Percentiles rank a stretch among this genome's conserved stretches.
phyloP scores from a whole-genome alignment of 1,284 basidiomycete genomes.

The Boletus holoroseus region DNA sequence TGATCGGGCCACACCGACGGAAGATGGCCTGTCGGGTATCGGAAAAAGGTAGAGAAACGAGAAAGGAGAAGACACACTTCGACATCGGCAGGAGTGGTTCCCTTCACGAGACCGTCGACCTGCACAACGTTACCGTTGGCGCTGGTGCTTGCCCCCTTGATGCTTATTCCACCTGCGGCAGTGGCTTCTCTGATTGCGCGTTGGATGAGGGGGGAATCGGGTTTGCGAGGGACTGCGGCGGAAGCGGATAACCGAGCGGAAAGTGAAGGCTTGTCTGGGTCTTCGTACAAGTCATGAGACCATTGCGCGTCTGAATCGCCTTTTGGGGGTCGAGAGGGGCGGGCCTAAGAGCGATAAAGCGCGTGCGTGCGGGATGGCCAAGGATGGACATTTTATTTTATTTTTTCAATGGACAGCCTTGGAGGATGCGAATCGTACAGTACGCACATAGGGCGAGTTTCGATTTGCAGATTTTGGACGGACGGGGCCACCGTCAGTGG shows the following conservation, averaged over 20 bases:
- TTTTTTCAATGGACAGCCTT: conserved; percentile 23
- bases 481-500: conserved; percentile 47
- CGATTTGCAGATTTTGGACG: conserved; percentile 51
- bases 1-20: conserved; percentile 69
- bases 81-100: conserved; percentile 81
- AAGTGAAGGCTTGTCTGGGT: conserved; percentile 52
- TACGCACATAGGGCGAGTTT: conserved; percentile 66
- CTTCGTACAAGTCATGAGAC: conserved; percentile 68
- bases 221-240: conserved; percentile 36
- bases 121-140: conserved; percentile 65
- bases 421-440: conserved; percentile 29
- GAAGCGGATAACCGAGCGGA: conserved; percentile 49
- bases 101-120: conserved; percentile 66
- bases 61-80: conserved; percentile 39
- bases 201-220: conserved; percentile 44
- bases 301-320: conserved; percentile 62
- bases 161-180: conserved; percentile 44
- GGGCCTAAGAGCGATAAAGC: conserved; percentile 19
- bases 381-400: conserved; percentile 10
- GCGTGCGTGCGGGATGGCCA: background rate
- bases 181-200: conserved; percentile 53
- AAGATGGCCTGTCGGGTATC: conserved; percentile 62
- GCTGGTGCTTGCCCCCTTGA: conserved; percentile 66
- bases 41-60: background rate
- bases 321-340: conserved; percentile 46